These are phyloP conservation scores for Hortiboletus campestris DNA, from an alignment of 768 basidiomycete species.

Conservation along the genomic window DNA sequence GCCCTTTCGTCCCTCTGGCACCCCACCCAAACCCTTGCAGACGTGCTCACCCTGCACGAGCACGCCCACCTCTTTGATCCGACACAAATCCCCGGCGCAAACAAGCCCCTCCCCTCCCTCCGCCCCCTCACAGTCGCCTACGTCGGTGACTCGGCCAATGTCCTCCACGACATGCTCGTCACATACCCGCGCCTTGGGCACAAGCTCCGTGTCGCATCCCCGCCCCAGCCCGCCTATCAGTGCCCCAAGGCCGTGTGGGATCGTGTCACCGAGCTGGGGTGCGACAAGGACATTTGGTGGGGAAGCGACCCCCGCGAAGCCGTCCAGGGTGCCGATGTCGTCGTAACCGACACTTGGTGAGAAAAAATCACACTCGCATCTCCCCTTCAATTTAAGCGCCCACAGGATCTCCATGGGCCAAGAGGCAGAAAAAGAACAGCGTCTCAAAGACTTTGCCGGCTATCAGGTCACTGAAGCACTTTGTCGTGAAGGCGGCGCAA, in stretches of 20 bases:
- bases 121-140: constrained; percentile 87
- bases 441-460: constrained; percentile 82
- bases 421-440: constrained; percentile 87
- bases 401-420: constrained; percentile 98
- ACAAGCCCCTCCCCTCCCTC: constrained; percentile 47
- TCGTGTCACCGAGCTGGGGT: constrained; percentile 70
- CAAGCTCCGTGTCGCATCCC: constrained; percentile 79
- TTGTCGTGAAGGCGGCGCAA: constrained; percentile 77
- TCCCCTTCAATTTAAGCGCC: neutral
- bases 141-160: constrained; percentile 92
- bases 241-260: constrained; percentile 77
- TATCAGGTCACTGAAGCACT: constrained; percentile 93
- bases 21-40: constrained; percentile 93
- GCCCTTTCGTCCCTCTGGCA: constrained; percentile 96
- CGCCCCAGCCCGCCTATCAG: constrained; percentile 57
- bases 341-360: constrained; percentile 96
- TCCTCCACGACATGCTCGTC: constrained; percentile 96
- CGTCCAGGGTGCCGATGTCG: constrained; percentile 86
- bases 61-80: constrained; percentile 54
- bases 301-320: constrained; percentile 80
- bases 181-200: constrained; percentile 91
- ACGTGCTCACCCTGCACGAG: constrained; percentile 87
- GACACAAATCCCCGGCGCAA: constrained; percentile 14
- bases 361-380: constrained; percentile 10
- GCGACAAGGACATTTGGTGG: constrained; percentile 74